These are phyloP conservation scores for Scalesia atractyloides DNA, from an alignment of 129 eudicot genomes.

Conservation along the genomic window DNA sequence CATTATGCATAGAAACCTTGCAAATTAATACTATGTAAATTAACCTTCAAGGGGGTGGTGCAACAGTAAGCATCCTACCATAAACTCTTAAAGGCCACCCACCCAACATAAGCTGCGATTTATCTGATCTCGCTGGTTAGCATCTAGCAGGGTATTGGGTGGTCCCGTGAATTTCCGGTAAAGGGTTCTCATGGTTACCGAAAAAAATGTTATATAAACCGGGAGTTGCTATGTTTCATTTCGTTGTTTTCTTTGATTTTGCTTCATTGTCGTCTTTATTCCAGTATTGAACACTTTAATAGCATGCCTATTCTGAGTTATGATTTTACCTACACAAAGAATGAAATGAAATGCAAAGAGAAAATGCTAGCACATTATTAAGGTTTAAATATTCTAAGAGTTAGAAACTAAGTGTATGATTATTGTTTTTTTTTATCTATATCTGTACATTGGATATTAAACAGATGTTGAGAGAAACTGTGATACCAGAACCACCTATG, in stretches of 20 bases:
- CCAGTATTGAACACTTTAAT: neutral
- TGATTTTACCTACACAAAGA: neutral
- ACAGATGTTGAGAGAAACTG: slow-evolving; percentile 75
- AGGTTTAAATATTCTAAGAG: neutral
- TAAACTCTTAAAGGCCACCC: too few relatives aligned
- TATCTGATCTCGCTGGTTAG: too few relatives aligned
- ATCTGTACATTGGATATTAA: slow-evolving; percentile 10
- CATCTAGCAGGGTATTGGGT: too few relatives aligned
- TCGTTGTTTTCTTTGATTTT: slow-evolving; percentile 2
- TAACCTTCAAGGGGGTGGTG: too few relatives aligned
- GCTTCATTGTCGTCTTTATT: neutral
- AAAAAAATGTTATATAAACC: neutral
- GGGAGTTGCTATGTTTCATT: slow-evolving; percentile 14
- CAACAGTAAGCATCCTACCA: too few relatives aligned
- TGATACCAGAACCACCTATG: slow-evolving; percentile 97
- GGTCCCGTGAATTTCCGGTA: too few relatives aligned
- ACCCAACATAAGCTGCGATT: too few relatives aligned
- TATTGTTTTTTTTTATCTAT: slow-evolving; percentile 31
- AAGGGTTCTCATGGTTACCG: too few relatives aligned
- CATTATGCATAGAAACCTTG: too few relatives aligned
- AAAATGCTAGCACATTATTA: slow-evolving; percentile 1
- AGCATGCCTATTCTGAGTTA: neutral
- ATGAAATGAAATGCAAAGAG: slow-evolving; percentile 9
- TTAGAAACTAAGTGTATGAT: slow-evolving; percentile 18
- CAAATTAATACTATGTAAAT: too few relatives aligned